These are phyloP conservation scores for Entomortierella lignicola DNA, from an alignment of 192 early-diverging fungal species.

Conservation along the genomic window DNA sequence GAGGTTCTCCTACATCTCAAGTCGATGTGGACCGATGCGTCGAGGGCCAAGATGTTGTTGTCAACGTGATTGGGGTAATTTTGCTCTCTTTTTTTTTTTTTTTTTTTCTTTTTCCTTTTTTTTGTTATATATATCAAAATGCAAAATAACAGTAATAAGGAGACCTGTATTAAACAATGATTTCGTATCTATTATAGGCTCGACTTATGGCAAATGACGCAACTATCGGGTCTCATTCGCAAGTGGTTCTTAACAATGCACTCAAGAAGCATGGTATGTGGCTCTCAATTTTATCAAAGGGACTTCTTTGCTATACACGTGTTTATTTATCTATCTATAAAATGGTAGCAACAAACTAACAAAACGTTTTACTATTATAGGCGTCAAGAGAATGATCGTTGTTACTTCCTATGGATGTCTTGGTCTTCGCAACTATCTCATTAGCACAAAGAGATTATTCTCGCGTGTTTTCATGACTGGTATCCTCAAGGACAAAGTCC, in stretches of 20 bases:
- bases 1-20: slow-evolving; percentile 46
- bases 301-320: too few species aligned
- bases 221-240: slow-evolving; percentile 46
- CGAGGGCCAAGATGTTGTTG: slow-evolving; percentile 55
- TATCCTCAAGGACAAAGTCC: slow-evolving; percentile 53
- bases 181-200: slow-evolving; percentile 14
- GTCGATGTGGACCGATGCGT: slow-evolving; percentile 51
- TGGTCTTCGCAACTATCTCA: slow-evolving; percentile 39
- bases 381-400: slow-evolving; percentile 43
- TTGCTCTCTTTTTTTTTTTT: neutral
- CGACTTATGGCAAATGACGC: slow-evolving; percentile 45
- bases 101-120: neutral
- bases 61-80: slow-evolving; percentile 54
- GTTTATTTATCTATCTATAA: too few species aligned
- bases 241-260: slow-evolving; percentile 47
- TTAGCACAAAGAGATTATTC: slow-evolving; percentile 34
- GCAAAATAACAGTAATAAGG: too few species aligned
- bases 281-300: neutral
- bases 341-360: too few species aligned
- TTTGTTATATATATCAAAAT: too few species aligned
- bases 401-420: slow-evolving; percentile 47
- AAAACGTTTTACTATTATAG: slow-evolving; percentile 2
- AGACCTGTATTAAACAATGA: too few species aligned
- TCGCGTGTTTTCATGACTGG: slow-evolving; percentile 49
- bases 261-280: slow-evolving; percentile 47